Evolutionary conservation across 2,329 filamentous ascomycete genomes (phyloP).

Genomic region (Xylariaceae sp.): DNA sequence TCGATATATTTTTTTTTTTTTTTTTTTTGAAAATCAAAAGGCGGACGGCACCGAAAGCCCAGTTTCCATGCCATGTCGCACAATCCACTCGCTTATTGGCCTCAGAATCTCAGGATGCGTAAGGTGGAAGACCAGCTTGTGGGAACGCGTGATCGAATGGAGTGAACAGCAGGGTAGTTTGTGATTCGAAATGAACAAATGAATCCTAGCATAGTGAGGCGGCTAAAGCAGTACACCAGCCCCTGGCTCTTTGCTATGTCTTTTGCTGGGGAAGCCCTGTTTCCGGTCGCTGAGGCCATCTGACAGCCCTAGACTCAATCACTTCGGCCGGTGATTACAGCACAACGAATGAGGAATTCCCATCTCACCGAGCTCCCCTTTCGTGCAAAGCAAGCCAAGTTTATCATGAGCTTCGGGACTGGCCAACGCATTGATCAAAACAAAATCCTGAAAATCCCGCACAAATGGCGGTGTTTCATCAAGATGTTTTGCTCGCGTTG

Average conservation of each 20-base stretch:
- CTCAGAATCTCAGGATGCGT: neutral
- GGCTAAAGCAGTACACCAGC: neutral
- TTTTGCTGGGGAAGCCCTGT: neutral
- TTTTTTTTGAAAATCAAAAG: constrained; percentile 5
- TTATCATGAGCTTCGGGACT: constrained; percentile 3
- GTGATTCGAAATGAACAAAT: too few relatives aligned
- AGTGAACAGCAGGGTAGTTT: too few relatives aligned
- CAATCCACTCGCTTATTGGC: constrained; percentile 8
- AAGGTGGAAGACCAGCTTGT: too few relatives aligned
- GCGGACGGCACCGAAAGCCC: constrained; percentile 18
- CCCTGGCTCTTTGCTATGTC: neutral
- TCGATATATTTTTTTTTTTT: constrained; percentile 13
- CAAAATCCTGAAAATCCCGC: constrained; percentile 1
- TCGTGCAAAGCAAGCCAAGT: neutral
- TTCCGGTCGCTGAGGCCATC: constrained; percentile 6
- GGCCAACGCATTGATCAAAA: neutral
- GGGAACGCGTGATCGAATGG: neutral
- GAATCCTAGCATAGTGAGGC: too few relatives aligned
- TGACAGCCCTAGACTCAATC: constrained; percentile 3
- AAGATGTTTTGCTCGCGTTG: neutral
- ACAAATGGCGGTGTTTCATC: constrained; percentile 10
- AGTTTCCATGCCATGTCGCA: constrained; percentile 15
- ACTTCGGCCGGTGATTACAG: neutral
- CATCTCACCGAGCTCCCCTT: constrained; percentile 10
- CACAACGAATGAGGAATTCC: constrained; percentile 6